Base-by-base conservation (phyloP, 345 rosid species). In the Salix koriyanagi region DNA sequence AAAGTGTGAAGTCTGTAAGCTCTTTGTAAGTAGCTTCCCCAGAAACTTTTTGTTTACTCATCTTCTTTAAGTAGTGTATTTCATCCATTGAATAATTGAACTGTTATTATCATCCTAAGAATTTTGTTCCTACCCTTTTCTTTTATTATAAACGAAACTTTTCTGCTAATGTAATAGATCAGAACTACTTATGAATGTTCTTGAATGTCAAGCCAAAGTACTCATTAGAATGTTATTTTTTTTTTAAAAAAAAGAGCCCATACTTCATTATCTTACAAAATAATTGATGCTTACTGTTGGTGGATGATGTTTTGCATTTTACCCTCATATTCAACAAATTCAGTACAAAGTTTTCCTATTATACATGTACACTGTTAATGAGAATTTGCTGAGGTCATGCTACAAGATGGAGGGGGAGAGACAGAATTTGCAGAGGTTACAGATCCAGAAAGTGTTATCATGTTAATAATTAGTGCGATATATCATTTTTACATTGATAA, bases 1-100 rank as follows among this genome's bases (percentile, higher is more conserved):
- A 65, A 77, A 77, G 74, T 81, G 84, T 74, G 84, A 81, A 70
- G 81, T 81, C 28, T 81, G 84, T 81, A 81, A 81, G 72, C 77
- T 70, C 68, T 81, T 77, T 70, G 84, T 81, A 60, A 81, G 84
- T 77, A 58, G 46, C 62, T 52, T 36, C 34, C 26, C n/a, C 23
- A 39, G 72, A 61, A 65, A n/a, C 52, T 23, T 58, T 26, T 39
- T 52, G 25, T 69, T 30, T 6, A 12, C 65, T 58, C 21, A 25
- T 54, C 30, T 44, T 44, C 23, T 21, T 34, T 34, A 5, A 54
- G 28, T 25, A 12, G 50, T 65, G 37, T 74, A 19, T 46, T 5
- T 65, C 34, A 58, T 58, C 5, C 28, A 23, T 23, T 58, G 28
- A 56, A 50, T 56, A 23, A 5, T 56, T 9, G 11, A 56, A n/a